phyloP scores from a whole-genome alignment of 73 alveolate genomes.

The Paramecium tetraurelia region DNA sequence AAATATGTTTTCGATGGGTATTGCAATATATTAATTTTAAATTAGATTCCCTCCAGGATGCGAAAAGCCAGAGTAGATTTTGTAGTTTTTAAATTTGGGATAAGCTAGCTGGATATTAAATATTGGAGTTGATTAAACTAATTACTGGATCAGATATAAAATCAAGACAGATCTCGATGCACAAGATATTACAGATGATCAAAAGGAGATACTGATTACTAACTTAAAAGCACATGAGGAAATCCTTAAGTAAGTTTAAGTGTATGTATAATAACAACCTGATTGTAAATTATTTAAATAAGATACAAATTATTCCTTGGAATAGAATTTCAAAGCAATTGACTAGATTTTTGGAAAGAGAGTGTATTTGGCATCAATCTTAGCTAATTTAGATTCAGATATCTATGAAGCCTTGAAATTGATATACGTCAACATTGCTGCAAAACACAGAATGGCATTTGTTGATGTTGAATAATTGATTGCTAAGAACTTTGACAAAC shows the following conservation, averaged over 20 bases:
- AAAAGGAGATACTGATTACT: neutral
- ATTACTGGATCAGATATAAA: slow-evolving; percentile 31
- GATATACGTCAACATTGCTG: slow-evolving; percentile 17
- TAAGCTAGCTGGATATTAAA: slow-evolving; percentile 19
- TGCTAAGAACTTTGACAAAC: neutral
- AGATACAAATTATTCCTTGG: slow-evolving; percentile 9
- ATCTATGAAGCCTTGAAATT: neutral
- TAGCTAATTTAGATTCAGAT: neutral
- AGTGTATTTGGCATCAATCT: slow-evolving; percentile 20
- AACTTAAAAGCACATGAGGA: neutral
- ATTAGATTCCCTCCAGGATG: slow-evolving; percentile 26
- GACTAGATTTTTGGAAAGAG: slow-evolving; percentile 34
- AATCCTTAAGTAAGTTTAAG: neutral
- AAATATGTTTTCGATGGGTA: slow-evolving; percentile 46
- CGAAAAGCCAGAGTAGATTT: slow-evolving; percentile 14
- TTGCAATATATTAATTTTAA: neutral
- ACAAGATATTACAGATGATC: neutral
- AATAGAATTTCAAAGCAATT: neutral
- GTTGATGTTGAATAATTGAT: slow-evolving; percentile 31
- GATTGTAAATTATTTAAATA: neutral
- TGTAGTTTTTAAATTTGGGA: neutral
- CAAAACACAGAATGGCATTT: slow-evolving; percentile 9
- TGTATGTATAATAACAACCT: neutral
- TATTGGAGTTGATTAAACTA: neutral
- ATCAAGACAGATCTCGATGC: neutral